phyloP scores from a whole-genome alignment of 2,329 filamentous ascomycete genomes.

The Colletotrichum incanum region DNA sequence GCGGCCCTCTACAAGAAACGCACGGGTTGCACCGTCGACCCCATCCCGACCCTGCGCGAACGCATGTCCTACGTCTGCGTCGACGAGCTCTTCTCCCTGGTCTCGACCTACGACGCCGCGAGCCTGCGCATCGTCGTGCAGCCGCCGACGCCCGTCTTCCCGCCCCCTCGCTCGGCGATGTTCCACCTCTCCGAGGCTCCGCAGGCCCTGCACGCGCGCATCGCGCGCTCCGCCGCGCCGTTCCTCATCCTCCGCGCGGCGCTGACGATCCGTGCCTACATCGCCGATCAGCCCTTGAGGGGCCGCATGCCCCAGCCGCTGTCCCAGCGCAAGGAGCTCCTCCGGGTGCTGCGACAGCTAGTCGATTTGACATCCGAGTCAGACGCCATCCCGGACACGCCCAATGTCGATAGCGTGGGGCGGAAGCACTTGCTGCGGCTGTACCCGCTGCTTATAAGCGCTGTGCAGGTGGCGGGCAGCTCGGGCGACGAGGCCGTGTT shows the following conservation, averaged over 20 bases:
- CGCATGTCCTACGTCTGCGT: constrained; percentile 86
- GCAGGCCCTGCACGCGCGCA: constrained; percentile 64
- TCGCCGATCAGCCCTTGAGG: constrained; percentile 91
- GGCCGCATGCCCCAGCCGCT: constrained; percentile 91
- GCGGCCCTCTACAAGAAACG: constrained; percentile 75
- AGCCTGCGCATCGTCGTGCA: constrained; percentile 58
- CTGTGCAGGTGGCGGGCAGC: constrained; percentile 70
- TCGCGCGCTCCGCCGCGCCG: constrained; percentile 83
- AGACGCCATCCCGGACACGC: constrained; percentile 74
- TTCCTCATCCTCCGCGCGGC: constrained; percentile 88
- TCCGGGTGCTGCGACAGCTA: constrained; percentile 78
- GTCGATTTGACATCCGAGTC: constrained; percentile 79
- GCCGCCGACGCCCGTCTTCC: constrained; percentile 61
- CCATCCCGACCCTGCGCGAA: constrained; percentile 74
- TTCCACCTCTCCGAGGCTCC: constrained; percentile 47
- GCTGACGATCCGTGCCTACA: constrained; percentile 85
- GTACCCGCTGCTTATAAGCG: constrained; percentile 82
- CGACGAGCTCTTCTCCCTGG: constrained; percentile 82
- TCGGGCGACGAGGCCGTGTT: constrained; percentile 74
- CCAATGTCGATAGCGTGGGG: constrained; percentile 68
- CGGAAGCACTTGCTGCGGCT: constrained; percentile 85
- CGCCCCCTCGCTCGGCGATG: constrained; percentile 46
- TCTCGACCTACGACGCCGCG: constrained; percentile 65
- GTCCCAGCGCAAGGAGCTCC: constrained; percentile 83
- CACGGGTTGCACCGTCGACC: constrained; percentile 80